These are phyloP conservation scores for Aphanomyces cochlioides DNA, from an alignment of 352 stramenopile genomes.

Conservation along the genomic window DNA sequence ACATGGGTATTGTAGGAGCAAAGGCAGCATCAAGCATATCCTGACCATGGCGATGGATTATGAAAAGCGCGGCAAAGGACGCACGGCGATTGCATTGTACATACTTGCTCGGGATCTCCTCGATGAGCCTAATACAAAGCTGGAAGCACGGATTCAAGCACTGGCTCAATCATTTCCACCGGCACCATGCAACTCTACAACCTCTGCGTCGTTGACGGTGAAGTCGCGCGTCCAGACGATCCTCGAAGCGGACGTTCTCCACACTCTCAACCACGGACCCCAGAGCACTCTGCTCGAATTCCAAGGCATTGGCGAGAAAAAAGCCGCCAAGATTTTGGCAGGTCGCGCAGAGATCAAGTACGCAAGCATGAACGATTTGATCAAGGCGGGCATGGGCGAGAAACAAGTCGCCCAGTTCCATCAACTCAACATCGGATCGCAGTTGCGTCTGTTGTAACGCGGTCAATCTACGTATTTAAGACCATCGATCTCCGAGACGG, in stretches of 20 bases:
- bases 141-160: constrained; percentile 4
- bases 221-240: constrained; percentile 7
- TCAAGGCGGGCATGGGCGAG: constrained; percentile 9
- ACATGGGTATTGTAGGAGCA: background rate
- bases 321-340: constrained; percentile 8
- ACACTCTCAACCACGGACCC: constrained; percentile 22
- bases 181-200: too few species aligned
- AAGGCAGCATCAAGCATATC: constrained; percentile 13
- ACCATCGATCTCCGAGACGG: too few species aligned
- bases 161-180: background rate
- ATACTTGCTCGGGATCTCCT: background rate
- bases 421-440: constrained; percentile 13
- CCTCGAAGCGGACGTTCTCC: constrained; percentile 13
- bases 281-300: background rate
- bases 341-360: background rate
- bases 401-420: constrained; percentile 18
- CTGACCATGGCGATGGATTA: constrained; percentile 15
- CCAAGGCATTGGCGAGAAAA: constrained; percentile 23
- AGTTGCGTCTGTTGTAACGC: constrained; percentile 2
- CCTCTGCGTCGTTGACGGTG: background rate
- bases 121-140: background rate
- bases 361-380: constrained; percentile 13
- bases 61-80: constrained; percentile 10
- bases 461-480: too few species aligned
- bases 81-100: constrained; percentile 9